phyloP scores from a whole-genome alignment of 2,329 filamentous ascomycete genomes.

The Chrysoporthe cubensis region DNA sequence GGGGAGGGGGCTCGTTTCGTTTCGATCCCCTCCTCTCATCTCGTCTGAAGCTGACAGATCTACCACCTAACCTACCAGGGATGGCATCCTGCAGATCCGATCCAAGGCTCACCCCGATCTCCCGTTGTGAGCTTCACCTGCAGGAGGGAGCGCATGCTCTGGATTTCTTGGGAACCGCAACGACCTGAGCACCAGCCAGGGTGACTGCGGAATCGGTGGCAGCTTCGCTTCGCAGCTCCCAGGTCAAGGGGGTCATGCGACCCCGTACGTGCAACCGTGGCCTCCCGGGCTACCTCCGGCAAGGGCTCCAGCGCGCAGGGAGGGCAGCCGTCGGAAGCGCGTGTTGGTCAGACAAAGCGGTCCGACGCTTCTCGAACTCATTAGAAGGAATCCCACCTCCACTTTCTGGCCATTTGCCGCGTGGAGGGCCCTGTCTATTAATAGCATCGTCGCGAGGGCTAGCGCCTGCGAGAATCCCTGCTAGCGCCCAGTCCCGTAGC shows the following conservation, averaged over 20 bases:
- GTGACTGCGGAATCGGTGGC: background rate
- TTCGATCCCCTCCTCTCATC: constrained; percentile 1
- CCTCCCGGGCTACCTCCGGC: background rate
- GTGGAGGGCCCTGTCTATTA: constrained; percentile 8
- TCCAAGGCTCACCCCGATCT: background rate
- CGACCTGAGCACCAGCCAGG: background rate
- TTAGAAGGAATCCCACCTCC: constrained; percentile 15
- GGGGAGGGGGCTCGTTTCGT: background rate
- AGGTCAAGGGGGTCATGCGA: background rate
- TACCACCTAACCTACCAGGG: background rate
- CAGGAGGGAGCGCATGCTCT: background rate
- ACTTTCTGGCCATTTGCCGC: constrained; percentile 2
- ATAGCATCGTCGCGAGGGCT: constrained; percentile 8
- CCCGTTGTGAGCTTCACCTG: background rate
- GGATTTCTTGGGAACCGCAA: background rate
- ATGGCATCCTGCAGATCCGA: background rate
- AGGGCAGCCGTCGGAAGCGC: background rate
- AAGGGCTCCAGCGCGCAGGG: no score
- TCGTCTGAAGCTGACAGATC: constrained; percentile 2
- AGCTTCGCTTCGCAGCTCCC: background rate
- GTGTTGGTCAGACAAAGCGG: background rate
- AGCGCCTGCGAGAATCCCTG: constrained; percentile 14
- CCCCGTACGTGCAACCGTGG: background rate
- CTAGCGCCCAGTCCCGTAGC: constrained; percentile 19
- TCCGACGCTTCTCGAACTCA: constrained; percentile 13